Percentiles rank a stretch among this genome's conserved stretches.
Conservation (phyloP, 2,329 filamentous ascomycete genomes). For the Epichloe elymi region DNA sequence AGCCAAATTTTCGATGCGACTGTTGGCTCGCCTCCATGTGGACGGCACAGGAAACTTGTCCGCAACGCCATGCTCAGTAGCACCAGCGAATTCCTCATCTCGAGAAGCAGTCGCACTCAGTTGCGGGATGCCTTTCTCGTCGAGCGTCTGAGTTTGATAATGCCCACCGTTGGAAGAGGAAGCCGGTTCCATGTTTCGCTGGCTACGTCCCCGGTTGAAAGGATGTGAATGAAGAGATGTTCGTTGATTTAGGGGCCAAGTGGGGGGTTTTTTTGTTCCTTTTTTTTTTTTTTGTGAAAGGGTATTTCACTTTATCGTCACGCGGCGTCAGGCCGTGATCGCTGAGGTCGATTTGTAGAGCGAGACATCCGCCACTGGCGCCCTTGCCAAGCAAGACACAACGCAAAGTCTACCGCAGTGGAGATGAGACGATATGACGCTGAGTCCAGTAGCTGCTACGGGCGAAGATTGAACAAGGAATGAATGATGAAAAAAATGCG, state of each 20-base stretch:
- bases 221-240: too few relatives aligned
- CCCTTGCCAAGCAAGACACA: neutral
- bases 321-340: neutral
- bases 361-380: neutral
- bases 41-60: neutral
- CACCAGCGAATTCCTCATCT: neutral
- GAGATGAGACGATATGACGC: neutral
- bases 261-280: too few relatives aligned
- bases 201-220: too few relatives aligned
- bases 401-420: neutral
- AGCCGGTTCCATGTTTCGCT: neutral
- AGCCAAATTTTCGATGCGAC: constrained; percentile 17
- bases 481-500: neutral
- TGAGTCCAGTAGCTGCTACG: neutral
- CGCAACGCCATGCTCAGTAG: neutral
- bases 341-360: neutral
- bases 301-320: neutral
- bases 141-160: neutral
- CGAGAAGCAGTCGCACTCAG: neutral
- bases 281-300: too few relatives aligned
- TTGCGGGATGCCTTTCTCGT: neutral
- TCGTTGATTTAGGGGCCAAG: too few relatives aligned
- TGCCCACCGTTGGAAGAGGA: neutral
- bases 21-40: constrained; percentile 9
- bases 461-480: neutral